These are phyloP conservation scores for Nevesoporus exiguus DNA, from an alignment of 768 basidiomycete species.

Conservation along the genomic window DNA sequence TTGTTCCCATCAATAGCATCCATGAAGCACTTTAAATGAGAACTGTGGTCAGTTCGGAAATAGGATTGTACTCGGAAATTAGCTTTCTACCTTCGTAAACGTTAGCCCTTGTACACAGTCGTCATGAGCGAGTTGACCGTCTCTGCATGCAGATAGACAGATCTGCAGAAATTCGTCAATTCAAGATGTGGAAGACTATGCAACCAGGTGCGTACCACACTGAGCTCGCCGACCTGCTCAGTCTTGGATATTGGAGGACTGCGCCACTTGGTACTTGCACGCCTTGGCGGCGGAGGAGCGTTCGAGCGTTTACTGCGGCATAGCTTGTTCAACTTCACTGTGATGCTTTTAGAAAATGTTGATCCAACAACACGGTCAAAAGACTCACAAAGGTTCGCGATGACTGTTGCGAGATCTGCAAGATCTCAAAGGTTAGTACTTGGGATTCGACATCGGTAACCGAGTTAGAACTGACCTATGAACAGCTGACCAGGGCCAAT, in stretches of 20 bases:
- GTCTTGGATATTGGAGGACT: conserved; percentile 4
- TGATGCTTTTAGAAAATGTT: neutral
- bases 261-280: conserved; percentile 3
- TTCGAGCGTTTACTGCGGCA: neutral
- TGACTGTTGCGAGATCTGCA: conserved; percentile 7
- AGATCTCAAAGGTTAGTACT: neutral
- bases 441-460: neutral
- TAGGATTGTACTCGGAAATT: neutral
- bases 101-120: conserved; percentile 17
- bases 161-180: conserved; percentile 10
- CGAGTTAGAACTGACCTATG: conserved; percentile 3
- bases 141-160: conserved; percentile 27
- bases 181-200: neutral
- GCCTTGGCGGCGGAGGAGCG: neutral
- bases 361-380: neutral
- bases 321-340: conserved; percentile 12
- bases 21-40: conserved; percentile 18
- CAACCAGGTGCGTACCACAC: conserved; percentile 13
- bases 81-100: conserved; percentile 23
- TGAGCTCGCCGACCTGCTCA: conserved; percentile 11
- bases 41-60: neutral
- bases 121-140: conserved; percentile 24
- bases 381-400: conserved; percentile 11
- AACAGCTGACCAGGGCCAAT: conserved; percentile 14
- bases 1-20: conserved; percentile 8